phyloP scores from a whole-genome alignment of 176 grass and related monocot genomes.

The Hsuehochloa calcarea region DNA sequence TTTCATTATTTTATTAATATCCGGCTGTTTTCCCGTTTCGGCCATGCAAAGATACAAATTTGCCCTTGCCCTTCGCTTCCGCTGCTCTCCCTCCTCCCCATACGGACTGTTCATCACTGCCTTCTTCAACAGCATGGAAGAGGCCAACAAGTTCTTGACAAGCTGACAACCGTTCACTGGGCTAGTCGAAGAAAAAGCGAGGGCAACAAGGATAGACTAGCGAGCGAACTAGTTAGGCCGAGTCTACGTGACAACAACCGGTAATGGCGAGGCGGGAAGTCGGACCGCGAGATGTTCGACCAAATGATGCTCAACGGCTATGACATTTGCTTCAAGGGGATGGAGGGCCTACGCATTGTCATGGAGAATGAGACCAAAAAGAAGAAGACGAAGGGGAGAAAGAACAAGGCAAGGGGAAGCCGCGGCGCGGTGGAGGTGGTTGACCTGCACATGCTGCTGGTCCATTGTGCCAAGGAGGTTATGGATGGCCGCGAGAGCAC shows the following conservation, averaged over 20 bases:
- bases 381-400: conserved; percentile 10
- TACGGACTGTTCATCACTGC: neutral
- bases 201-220: conserved; percentile 24
- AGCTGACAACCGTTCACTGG: neutral
- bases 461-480: conserved; percentile 56
- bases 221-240: conserved; percentile 30
- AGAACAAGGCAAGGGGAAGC: neutral
- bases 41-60: too few relatives aligned
- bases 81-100: too few relatives aligned
- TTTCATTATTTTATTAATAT: too few relatives aligned
- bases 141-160: conserved; percentile 51
- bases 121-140: conserved; percentile 51
- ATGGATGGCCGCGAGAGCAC: conserved; percentile 40
- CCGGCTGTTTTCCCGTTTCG: too few relatives aligned
- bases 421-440: neutral
- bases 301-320: conserved; percentile 13
- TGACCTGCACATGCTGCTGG: conserved; percentile 51
- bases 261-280: neutral
- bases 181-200: neutral
- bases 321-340: neutral
- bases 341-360: neutral
- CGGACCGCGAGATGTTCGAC: conserved; percentile 33
- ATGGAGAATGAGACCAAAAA: neutral
- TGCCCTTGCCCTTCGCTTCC: too few relatives aligned
- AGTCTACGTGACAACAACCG: conserved; percentile 28